Conservation (phyloP, 306 rosid species). For the apple (Malus domestica) region DNA sequence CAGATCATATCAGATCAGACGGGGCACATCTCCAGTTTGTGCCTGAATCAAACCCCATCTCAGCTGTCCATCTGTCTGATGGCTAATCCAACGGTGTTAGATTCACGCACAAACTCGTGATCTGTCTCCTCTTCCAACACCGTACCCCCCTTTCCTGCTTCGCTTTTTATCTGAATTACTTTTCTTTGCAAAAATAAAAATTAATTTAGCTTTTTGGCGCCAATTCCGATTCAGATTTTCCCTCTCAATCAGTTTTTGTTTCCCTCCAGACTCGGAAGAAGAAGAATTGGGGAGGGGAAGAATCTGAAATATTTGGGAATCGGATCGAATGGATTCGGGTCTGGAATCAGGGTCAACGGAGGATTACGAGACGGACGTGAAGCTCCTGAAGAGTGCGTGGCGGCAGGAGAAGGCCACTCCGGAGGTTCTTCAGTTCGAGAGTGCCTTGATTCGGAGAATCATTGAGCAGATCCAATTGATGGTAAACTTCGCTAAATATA, state of each 20-base stretch:
- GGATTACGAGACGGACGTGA: constrained; percentile 45
- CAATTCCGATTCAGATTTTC: not conserved
- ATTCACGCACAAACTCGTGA: constrained; percentile 38
- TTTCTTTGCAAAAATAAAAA: not conserved
- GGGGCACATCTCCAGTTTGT: constrained; percentile 27
- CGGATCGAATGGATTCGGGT: constrained; percentile 23
- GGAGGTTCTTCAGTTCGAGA: constrained; percentile 59
- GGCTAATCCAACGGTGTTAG: constrained; percentile 9
- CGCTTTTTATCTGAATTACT: not conserved
- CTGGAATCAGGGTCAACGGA: constrained; percentile 29
- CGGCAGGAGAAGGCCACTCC: constrained; percentile 58
- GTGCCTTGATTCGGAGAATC: constrained; percentile 46
- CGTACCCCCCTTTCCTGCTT: no score
- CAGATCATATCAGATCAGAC: not conserved
- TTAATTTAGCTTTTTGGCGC: constrained; percentile 4
- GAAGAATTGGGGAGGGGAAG: not conserved
- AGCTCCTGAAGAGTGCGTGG: constrained; percentile 48
- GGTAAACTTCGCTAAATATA: constrained; percentile 25
- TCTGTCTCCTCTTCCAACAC: constrained; percentile 11
- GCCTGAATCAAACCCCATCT: constrained; percentile 18
- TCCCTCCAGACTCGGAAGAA: not conserved
- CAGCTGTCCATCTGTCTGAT: not conserved
- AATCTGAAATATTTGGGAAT: not conserved
- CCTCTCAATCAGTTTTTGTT: not conserved
- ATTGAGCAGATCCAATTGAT: constrained; percentile 57